Base-by-base conservation (phyloP, 164 flowering plant species). In the Umbellularia californica region DNA sequence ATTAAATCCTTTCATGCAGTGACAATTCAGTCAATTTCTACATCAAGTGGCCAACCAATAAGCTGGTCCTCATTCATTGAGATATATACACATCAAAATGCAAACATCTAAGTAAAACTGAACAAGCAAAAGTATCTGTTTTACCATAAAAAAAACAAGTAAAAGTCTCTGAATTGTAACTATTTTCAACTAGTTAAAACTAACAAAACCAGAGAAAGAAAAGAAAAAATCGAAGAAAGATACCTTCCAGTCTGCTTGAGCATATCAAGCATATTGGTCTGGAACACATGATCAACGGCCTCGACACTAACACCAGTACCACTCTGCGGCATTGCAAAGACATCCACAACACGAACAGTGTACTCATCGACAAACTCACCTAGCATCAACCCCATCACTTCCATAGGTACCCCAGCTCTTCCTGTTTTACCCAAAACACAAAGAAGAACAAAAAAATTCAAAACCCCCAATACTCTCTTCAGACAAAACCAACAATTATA, bases 231-330 rank as follows among this genome's bases (percentile, higher is more conserved):
- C 47, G 2, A 60, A 23, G 52, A 20, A 15, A 58, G 50, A n/a
- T 73, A 95, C 99, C 99, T 88, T 78, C 98, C 98, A 50, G 98
- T 95, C 82, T 95, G 99, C 80, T 95, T 95, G 70, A 95, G 98
- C 98, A 95, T 95, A 77, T 95, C 99, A 67, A 95, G 96, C 99
- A 95, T 93, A 70, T 95, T 95, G 33, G 99, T 95, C 86, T 95
- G 99, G 76, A 95, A 95, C 20, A 93, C 99, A 80, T 92, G 99
- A 82, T 93, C 98, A 12, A 95, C 99, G 7, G 99, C 99, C 78
- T 95, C 99, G 13, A 95, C 99, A 82, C 99, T 95, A 52, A 95
- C 99, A 15, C 99, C 99, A 65, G 99, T 95, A 78, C 99, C 99
- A 76, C 98, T 95, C 82, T 95, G 99, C 0, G 99, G 99, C 99